Base-by-base conservation (phyloP, 176 grass and related monocot species). In the Aegilops umbellulata region DNA sequence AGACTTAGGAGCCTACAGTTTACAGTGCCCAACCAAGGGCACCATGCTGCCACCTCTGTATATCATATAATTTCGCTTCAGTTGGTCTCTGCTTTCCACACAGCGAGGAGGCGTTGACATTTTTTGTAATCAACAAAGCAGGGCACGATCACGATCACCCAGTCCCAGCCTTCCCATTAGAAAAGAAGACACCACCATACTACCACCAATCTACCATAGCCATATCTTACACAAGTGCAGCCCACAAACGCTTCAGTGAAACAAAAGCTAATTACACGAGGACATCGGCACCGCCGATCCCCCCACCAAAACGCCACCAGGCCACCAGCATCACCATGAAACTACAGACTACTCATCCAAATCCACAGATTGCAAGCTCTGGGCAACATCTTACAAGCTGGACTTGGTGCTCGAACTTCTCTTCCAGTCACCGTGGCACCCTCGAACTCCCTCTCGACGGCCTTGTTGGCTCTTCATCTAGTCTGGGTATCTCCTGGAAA, bases 401-500 rank as follows among this genome's bases (percentile, higher is more conserved):
- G 36, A 22, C 61, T 19, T 69, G 27, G 32, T 76, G 22, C 53
- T 70, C 34, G 12, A 84, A 30, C 26, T 13, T 68, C 61, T 38
- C 65, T 76, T 84, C 5, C 4, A 49, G 19, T 64, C 79, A 61
- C 4, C 76, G 49, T 62, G 14, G 46, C 1, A 49, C 53, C 84
- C 85, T 90, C 7, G 62, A 81, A 42, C 85, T 89, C 19, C 84
- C 85, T 88, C 82, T 74, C 34, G 65, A 64, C 15, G 72, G 8
- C 16, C 42, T 76, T 4, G 82, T 67, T 27, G 36, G 27, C 25
- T 67, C 86, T 74, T 90, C 91, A 27, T 76, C 91, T 71, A 34
- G 76, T 32, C 61, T 85, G 13, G 47, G 35, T 77, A 91, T 74
- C 49, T 94, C 92, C 66, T 87, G 92, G 49, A 94, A 97, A 74